Evolutionary conservation across 83 land plant genomes (phyloP).

Genomic region (Thuja plicata): DNA sequence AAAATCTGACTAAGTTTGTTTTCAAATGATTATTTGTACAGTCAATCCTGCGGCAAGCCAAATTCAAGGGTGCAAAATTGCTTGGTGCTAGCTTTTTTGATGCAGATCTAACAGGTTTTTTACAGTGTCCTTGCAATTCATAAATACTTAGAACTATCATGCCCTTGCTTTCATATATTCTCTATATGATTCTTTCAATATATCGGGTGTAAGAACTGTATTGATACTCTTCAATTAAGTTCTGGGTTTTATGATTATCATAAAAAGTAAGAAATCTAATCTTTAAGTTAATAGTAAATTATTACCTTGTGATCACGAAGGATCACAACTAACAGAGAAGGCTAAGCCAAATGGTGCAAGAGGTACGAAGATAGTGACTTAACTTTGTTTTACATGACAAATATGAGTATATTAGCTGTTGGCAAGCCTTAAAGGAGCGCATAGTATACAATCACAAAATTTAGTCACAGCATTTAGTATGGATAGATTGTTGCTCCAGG

Average conservation of each 20-base stretch:
- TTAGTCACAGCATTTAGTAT: background rate
- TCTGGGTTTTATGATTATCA: background rate
- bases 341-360: background rate
- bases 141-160: background rate
- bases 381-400: background rate
- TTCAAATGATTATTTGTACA: constrained; percentile 21
- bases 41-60: constrained; percentile 92
- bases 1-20: background rate
- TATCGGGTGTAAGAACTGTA: background rate
- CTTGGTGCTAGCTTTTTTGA: constrained; percentile 97
- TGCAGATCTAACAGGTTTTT: constrained; percentile 90
- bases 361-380: background rate
- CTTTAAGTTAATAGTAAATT: background rate
- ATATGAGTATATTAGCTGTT: background rate
- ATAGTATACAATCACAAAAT: background rate
- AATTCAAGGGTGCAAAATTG: constrained; percentile 89
- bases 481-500: background rate
- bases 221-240: background rate
- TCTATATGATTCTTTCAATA: background rate
- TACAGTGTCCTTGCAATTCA: background rate
- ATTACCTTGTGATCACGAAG: background rate
- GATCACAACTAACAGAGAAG: background rate
- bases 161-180: background rate
- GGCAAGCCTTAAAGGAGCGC: background rate
- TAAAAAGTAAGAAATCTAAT: background rate